Base-by-base conservation (phyloP, 106 monocot species). In the Dactylorhiza incarnata region DNA sequence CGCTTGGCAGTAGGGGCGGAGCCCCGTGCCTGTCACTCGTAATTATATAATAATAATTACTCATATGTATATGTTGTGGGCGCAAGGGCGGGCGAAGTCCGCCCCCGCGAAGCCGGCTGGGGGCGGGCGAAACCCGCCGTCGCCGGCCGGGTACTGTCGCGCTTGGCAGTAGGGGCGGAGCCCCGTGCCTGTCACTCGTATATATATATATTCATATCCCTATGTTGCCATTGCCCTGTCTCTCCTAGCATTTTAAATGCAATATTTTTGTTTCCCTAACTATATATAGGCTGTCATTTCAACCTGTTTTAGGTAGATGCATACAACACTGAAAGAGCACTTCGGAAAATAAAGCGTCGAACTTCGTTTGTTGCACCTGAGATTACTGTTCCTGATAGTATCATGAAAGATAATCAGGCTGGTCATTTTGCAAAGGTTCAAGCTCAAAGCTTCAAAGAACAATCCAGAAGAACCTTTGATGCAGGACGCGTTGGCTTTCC, bases 251-350 rank as follows among this genome's bases (percentile, higher is more conserved):
- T 65, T 7, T 29, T 65, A 29, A 26, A 29, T 65, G 12, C 10
- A 37, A 29, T 65, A 29, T 65, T 22, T 25, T 23, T 59, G 51
- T 12, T 77, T 75, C 16, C 2, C 1, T 45, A 81, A 37, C 55
- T 49, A 79, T 62, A 79, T 62, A 6, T 14, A 53, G 17, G 4
- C 55, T 26, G 17, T 44, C 9, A 9, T 49, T 25, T 16, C 53
- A 5, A 8, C 47, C 13, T 79, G 50, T 82, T 65, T 48, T 76
- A 88, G 88, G 88, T 85, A 37, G 85, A 82, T 52, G n/a, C 79
- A n/a, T 79, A 84, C 71, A 71, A 79, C 19, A 76, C 75, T 45
- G 74, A 73, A 16, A 80, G 73, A 50, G 73, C 72, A 59, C 49
- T 80, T 9, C 25, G 43, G 16, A 80, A 74, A 67, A 74, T 69